These are phyloP conservation scores for Truncatella angustata DNA, from an alignment of 2,329 filamentous ascomycete genomes.

Conservation along the genomic window DNA sequence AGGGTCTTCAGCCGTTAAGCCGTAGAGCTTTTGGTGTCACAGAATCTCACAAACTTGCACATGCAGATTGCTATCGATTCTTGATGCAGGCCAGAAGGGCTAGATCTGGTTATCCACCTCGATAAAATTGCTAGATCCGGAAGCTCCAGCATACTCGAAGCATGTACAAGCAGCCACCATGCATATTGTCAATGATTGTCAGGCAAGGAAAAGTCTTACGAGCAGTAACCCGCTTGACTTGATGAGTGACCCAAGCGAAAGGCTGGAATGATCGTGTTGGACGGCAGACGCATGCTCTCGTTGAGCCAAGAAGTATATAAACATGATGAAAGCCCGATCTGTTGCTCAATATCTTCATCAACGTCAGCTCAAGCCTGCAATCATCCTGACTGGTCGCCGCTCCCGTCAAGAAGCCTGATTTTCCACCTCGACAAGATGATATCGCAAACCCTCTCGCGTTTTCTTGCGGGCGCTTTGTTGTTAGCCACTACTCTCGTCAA, in stretches of 20 bases:
- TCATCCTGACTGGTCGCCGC: too few species aligned
- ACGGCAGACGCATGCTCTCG: too few species aligned
- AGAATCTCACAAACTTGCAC: neutral
- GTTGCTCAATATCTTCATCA: neutral
- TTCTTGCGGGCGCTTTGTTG: neutral
- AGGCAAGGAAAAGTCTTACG: too few species aligned
- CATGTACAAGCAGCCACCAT: neutral
- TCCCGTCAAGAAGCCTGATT: too few species aligned
- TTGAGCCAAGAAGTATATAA: neutral
- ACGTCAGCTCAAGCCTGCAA: neutral
- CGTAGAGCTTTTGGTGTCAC: too few species aligned
- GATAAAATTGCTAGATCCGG: neutral
- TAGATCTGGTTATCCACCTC: neutral
- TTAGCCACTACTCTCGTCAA: neutral
- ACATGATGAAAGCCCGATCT: neutral
- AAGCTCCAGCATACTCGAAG: neutral
- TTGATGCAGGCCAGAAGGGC: neutral
- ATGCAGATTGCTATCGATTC: neutral
- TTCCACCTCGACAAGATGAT: conserved; percentile 1
- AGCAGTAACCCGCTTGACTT: too few species aligned
- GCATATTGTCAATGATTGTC: neutral
- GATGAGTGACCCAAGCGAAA: too few species aligned
- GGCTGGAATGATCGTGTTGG: too few species aligned
- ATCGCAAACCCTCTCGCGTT: neutral
- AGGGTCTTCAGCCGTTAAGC: too few species aligned